Conservation (phyloP, 2,329 filamentous ascomycete genomes). For the Calonectria honghensis region DNA sequence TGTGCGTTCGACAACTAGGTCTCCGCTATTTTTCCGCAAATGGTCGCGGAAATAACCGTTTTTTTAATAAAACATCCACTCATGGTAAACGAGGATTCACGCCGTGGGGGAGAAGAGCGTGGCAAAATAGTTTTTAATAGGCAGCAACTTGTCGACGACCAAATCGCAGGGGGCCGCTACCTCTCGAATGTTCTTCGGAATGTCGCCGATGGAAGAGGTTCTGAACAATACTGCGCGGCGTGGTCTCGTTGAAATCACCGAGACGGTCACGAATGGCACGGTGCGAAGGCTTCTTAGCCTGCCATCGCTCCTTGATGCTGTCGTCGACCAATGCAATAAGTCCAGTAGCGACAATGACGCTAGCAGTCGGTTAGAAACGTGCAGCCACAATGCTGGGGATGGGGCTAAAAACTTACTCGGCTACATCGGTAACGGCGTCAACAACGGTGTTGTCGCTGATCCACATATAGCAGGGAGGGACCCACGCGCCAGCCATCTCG, state of each 20-base stretch:
- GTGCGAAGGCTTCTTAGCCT: constrained; percentile 64
- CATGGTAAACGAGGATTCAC: neutral
- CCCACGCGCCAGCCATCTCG: constrained; percentile 87
- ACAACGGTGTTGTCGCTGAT: constrained; percentile 85
- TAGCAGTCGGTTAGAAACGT: constrained; percentile 63
- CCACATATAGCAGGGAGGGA: constrained; percentile 93
- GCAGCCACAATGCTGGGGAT: constrained; percentile 17
- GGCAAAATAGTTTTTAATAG: constrained; percentile 56
- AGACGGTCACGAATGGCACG: constrained; percentile 54
- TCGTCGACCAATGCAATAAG: constrained; percentile 93
- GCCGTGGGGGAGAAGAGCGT: neutral
- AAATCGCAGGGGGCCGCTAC: constrained; percentile 61
- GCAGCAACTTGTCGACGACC: constrained; percentile 60
- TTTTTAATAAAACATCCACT: neutral
- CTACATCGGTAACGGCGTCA: constrained; percentile 83
- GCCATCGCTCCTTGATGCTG: constrained; percentile 88
- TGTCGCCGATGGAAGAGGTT: constrained; percentile 65
- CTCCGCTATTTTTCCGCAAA: constrained; percentile 8
- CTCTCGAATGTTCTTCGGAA: constrained; percentile 59
- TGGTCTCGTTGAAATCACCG: constrained; percentile 49
- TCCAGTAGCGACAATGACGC: constrained; percentile 92
- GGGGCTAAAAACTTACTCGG: constrained; percentile 79
- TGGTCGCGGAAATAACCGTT: neutral
- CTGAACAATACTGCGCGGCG: constrained; percentile 60
- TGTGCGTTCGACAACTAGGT: constrained; percentile 11